These are phyloP conservation scores for Santalum album DNA, from an alignment of 164 flowering plant species.

Conservation along the genomic window DNA sequence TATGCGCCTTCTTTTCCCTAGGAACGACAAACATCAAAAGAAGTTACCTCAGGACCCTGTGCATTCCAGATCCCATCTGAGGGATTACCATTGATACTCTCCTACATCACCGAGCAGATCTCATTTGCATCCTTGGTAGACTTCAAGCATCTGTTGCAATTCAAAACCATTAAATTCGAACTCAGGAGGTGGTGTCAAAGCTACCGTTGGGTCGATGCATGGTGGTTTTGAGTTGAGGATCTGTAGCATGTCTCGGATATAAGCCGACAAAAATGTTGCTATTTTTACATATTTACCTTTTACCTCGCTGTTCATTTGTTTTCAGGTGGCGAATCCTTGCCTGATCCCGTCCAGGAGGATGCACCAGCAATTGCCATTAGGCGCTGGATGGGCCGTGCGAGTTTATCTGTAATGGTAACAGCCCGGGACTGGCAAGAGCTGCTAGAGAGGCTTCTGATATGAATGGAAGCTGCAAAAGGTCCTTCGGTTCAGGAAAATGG, in stretches of 20 bases:
- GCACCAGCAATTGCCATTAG: conserved; percentile 76
- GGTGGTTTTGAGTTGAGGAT: conserved; percentile 53
- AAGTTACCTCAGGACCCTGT: conserved; percentile 58
- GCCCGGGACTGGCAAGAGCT: conserved; percentile 73
- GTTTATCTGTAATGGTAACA: conserved; percentile 71
- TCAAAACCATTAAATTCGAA: conserved; percentile 60
- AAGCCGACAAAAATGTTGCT: not conserved
- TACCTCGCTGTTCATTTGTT: not conserved
- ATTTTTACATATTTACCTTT: not conserved
- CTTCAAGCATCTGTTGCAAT: conserved; percentile 83
- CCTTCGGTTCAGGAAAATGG: conserved; percentile 11
- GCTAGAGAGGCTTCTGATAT: conserved; percentile 56
- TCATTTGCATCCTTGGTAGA: conserved; percentile 46
- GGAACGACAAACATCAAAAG: conserved; percentile 84
- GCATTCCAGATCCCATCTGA: conserved; percentile 87
- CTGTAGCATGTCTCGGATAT: not conserved
- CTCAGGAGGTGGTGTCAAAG: conserved; percentile 58
- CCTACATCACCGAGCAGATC: conserved; percentile 81
- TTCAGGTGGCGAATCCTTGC: conserved; percentile 26
- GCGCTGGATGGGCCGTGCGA: conserved; percentile 87
- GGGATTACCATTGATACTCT: conserved; percentile 87
- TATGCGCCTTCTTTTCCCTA: conserved; percentile 16
- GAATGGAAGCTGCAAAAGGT: conserved; percentile 16
- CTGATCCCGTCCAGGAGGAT: conserved; percentile 29
- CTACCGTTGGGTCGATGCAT: conserved; percentile 74